phyloP scores from a whole-genome alignment of 148 eudicot species.

The Cornus kousa region DNA sequence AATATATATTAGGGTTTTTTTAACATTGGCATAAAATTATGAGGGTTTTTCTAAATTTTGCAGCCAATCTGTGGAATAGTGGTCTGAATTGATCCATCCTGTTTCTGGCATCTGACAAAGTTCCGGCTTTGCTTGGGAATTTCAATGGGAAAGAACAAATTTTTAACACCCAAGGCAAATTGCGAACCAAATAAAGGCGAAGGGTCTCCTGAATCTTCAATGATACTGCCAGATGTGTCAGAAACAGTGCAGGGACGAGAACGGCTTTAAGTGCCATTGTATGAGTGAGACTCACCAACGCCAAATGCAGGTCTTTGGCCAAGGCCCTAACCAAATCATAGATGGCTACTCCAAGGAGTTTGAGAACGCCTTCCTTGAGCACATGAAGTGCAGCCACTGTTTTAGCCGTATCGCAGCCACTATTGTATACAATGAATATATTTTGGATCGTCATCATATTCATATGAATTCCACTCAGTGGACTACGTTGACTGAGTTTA shows the following conservation, averaged over 20 bases:
- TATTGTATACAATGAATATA: conserved; percentile 72
- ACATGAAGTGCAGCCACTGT: conserved; percentile 62
- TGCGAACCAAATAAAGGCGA: conserved; percentile 74
- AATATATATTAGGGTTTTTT: too few relatives aligned
- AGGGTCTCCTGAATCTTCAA: conserved; percentile 69
- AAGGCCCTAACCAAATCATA: conserved; percentile 54
- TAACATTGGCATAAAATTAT: too few relatives aligned
- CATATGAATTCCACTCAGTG: conserved; percentile 78
- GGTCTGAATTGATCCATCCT: too few relatives aligned
- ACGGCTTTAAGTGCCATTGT: conserved; percentile 75
- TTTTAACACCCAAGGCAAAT: conserved; percentile 72
- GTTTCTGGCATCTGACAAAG: too few relatives aligned
- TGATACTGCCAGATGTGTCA: conserved; percentile 85
- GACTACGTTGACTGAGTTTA: conserved; percentile 67
- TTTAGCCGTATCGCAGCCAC: conserved; percentile 68
- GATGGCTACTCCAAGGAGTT: conserved; percentile 67
- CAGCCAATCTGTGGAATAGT: too few relatives aligned
- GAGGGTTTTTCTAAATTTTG: too few relatives aligned
- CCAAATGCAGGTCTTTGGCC: conserved; percentile 67
- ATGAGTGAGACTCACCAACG: conserved; percentile 73
- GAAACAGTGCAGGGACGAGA: conserved; percentile 75
- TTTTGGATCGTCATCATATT: conserved; percentile 56
- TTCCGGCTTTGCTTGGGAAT: background rate
- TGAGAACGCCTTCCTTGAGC: conserved; percentile 48
- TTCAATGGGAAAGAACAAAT: conserved; percentile 76